phyloP scores from a whole-genome alignment of 495 filamentous ascomycete genomes.

The Lasiosphaeriaceae sp. region DNA sequence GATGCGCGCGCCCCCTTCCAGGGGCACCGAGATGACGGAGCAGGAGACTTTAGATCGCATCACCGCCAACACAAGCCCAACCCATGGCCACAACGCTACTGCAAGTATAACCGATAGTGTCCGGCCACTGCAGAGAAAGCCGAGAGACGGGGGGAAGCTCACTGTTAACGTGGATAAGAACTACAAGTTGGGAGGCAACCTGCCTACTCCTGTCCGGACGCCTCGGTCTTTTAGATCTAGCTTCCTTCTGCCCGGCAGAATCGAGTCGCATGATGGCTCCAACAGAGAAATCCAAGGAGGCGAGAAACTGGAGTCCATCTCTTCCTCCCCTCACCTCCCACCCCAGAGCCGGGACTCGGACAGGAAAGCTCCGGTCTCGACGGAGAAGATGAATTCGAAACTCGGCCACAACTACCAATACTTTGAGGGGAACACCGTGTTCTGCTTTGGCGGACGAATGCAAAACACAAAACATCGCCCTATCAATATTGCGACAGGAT shows the following conservation, averaged over 20 bases:
- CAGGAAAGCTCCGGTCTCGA: conserved; percentile 15
- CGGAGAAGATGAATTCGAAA: conserved; percentile 28
- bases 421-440: conserved; percentile 86
- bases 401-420: conserved; percentile 76
- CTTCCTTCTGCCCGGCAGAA: conserved; percentile 54
- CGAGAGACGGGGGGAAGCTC: conserved; percentile 46
- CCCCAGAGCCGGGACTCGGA: conserved; percentile 25
- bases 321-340: conserved; percentile 64
- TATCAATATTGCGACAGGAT: conserved; percentile 84
- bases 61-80: conserved; percentile 72
- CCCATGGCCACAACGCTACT: conserved; percentile 57
- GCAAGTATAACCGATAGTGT: conserved; percentile 71
- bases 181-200: conserved; percentile 45
- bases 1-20: conserved; percentile 57
- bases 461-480: conserved; percentile 87
- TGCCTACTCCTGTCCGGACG: conserved; percentile 57
- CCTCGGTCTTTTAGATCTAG: conserved; percentile 69
- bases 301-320: conserved; percentile 71
- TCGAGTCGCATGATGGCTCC: conserved; percentile 44
- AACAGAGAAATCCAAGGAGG: conserved; percentile 57
- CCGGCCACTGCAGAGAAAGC: conserved; percentile 60
- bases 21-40: conserved; percentile 77
- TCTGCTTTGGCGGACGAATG: conserved; percentile 77
- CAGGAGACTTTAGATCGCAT: conserved; percentile 56
- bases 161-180: conserved; percentile 54